Evolutionary conservation across 768 basidiomycete genomes (phyloP).

Genomic region (Holtermanniella nyarrowii): DNA sequence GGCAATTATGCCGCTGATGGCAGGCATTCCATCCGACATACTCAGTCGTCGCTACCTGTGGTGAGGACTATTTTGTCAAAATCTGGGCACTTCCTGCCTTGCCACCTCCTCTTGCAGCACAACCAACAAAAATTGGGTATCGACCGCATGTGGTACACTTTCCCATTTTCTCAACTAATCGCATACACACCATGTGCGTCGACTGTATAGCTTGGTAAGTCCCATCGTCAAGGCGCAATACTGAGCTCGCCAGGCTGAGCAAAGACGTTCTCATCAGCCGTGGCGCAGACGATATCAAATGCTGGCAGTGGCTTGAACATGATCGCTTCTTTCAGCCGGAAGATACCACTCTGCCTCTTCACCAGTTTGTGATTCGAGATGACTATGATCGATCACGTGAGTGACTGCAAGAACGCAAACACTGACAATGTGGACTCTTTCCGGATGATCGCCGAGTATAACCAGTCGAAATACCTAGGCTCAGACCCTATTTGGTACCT

Average conservation of each 20-base stretch:
- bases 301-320: constrained; percentile 20
- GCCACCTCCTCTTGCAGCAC: background rate
- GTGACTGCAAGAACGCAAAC: background rate
- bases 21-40: constrained; percentile 14
- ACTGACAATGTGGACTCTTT: constrained; percentile 1
- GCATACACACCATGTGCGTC: constrained; percentile 7
- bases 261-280: constrained; percentile 14
- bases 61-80: constrained; percentile 13
- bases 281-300: background rate
- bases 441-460: background rate
- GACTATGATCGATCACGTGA: constrained; percentile 11
- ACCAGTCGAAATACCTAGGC: background rate
- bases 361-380: background rate
- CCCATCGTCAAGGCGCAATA: background rate
- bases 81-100: constrained; percentile 18
- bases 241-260: constrained; percentile 4
- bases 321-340: constrained; percentile 5
- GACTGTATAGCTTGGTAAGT: constrained; percentile 21
- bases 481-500: constrained; percentile 2
- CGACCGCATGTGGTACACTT: constrained; percentile 9
- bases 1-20: background rate
- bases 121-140: constrained; percentile 11
- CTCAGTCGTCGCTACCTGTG: constrained; percentile 9
- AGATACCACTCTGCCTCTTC: background rate
- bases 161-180: constrained; percentile 15